phyloP scores from a whole-genome alignment of 2,329 filamentous ascomycete genomes.

The Fusarium sp. region DNA sequence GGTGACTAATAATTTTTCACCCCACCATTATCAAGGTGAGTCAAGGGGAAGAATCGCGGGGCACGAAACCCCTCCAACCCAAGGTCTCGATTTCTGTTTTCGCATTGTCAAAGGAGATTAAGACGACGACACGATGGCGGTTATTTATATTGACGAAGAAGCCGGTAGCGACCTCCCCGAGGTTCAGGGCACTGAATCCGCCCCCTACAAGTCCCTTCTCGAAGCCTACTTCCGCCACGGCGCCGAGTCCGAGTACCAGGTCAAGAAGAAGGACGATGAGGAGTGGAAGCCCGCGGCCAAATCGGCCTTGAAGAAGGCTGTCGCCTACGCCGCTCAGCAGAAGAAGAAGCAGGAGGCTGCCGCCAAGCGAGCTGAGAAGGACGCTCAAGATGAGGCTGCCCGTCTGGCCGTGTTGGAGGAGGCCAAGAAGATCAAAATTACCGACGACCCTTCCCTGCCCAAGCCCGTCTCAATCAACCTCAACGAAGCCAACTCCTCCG shows the following conservation, averaged over 20 bases:
- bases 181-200: slow-evolving; percentile 72
- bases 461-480: slow-evolving; percentile 79
- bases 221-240: slow-evolving; percentile 71
- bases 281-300: slow-evolving; percentile 45
- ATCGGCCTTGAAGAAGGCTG: slow-evolving; percentile 44
- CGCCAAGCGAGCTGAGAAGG: slow-evolving; percentile 42
- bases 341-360: slow-evolving; percentile 43
- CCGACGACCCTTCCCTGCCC: slow-evolving; percentile 76
- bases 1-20: slow-evolving; percentile 37
- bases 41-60: slow-evolving; percentile 33
- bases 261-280: slow-evolving; percentile 52
- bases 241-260: slow-evolving; percentile 52
- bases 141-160: slow-evolving; percentile 73
- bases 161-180: slow-evolving; percentile 75
- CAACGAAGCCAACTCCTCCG: slow-evolving; percentile 52
- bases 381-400: slow-evolving; percentile 39
- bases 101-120: slow-evolving; percentile 19
- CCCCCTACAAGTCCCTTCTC: slow-evolving; percentile 83
- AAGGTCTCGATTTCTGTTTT: slow-evolving; percentile 21
- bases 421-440: slow-evolving; percentile 44
- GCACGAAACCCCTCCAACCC: slow-evolving; percentile 31
- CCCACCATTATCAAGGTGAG: slow-evolving; percentile 37
- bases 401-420: slow-evolving; percentile 40
- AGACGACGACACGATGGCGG: slow-evolving; percentile 45
- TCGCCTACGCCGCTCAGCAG: slow-evolving; percentile 38